phyloP scores from a whole-genome alignment of 306 rosid genomes.

The Hippophae rhamnoides region DNA sequence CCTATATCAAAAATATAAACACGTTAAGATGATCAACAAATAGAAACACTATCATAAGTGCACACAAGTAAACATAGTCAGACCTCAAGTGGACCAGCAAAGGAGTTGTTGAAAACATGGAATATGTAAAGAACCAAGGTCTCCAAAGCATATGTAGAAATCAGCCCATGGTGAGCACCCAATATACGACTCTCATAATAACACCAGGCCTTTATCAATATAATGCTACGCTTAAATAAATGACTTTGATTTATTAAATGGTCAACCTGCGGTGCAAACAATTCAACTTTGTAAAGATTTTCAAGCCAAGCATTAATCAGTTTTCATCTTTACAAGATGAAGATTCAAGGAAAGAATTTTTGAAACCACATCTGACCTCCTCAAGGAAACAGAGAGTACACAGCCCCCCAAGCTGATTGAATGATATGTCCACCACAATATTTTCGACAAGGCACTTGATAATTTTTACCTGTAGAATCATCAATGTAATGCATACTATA shows the following conservation, averaged over 20 bases:
- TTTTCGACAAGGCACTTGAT: constrained; percentile 97
- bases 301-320: background rate
- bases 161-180: constrained; percentile 99
- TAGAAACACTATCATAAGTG: constrained; percentile 8
- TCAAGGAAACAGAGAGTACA: constrained; percentile 98
- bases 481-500: background rate
- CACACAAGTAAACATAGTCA: constrained; percentile 7
- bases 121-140: constrained; percentile 97
- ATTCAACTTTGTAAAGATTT: constrained; percentile 17
- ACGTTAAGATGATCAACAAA: constrained; percentile 18
- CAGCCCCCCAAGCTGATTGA: constrained; percentile 93
- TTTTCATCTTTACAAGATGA: constrained; percentile 10
- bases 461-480: constrained; percentile 61
- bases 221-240: constrained; percentile 96
- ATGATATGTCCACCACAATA: constrained; percentile 97
- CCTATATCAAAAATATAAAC: constrained; percentile 36
- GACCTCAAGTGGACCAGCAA: constrained; percentile 99
- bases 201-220: constrained; percentile 98
- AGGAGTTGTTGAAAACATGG: constrained; percentile 87
- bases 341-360: constrained; percentile 7
- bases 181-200: constrained; percentile 95
- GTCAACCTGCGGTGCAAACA: constrained; percentile 59
- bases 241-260: constrained; percentile 73
- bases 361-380: constrained; percentile 53
- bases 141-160: constrained; percentile 94